These are phyloP conservation scores for Crotalaria pallida DNA, from an alignment of 306 rosid species.

Conservation along the genomic window DNA sequence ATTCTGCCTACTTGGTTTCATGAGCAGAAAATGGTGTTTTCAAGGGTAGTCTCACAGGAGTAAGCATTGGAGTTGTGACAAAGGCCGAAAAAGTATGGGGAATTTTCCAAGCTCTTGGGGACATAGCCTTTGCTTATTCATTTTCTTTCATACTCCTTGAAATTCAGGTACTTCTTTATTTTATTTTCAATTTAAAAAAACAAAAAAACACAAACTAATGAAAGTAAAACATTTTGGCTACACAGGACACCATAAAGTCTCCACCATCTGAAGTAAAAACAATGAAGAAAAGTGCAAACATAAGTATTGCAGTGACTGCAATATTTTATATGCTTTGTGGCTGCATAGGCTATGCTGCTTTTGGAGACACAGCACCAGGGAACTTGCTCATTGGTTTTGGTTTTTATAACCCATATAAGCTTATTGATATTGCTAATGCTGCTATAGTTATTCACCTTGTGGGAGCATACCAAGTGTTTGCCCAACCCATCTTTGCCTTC, in stretches of 20 bases:
- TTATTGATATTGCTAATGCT: slow-evolving; percentile 59
- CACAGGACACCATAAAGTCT: slow-evolving; percentile 62
- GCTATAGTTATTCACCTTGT: slow-evolving; percentile 66
- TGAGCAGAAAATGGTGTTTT: slow-evolving; percentile 40
- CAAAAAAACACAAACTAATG: too few species aligned
- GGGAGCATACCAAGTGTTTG: slow-evolving; percentile 76
- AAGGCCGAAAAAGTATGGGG: slow-evolving; percentile 40
- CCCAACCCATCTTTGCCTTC: slow-evolving; percentile 68
- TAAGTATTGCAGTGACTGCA: slow-evolving; percentile 56
- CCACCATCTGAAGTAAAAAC: slow-evolving; percentile 78
- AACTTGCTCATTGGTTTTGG: slow-evolving; percentile 78
- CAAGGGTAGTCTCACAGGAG: slow-evolving; percentile 45
- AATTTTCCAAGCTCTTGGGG: slow-evolving; percentile 48
- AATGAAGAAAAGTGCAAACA: slow-evolving; percentile 53
- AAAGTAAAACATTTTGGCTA: neutral
- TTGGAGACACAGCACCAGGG: slow-evolving; percentile 60
- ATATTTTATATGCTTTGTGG: slow-evolving; percentile 72
- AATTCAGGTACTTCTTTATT: slow-evolving; percentile 42
- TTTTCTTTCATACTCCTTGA: slow-evolving; percentile 50
- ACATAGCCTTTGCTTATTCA: slow-evolving; percentile 61
- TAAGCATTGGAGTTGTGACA: slow-evolving; percentile 30
- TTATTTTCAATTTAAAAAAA: too few species aligned
- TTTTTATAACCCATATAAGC: slow-evolving; percentile 61
- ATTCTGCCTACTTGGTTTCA: neutral
- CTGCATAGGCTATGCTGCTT: slow-evolving; percentile 66